Conservation (phyloP, 2,329 filamentous ascomycete genomes). For the Epicoccum nigrum region DNA sequence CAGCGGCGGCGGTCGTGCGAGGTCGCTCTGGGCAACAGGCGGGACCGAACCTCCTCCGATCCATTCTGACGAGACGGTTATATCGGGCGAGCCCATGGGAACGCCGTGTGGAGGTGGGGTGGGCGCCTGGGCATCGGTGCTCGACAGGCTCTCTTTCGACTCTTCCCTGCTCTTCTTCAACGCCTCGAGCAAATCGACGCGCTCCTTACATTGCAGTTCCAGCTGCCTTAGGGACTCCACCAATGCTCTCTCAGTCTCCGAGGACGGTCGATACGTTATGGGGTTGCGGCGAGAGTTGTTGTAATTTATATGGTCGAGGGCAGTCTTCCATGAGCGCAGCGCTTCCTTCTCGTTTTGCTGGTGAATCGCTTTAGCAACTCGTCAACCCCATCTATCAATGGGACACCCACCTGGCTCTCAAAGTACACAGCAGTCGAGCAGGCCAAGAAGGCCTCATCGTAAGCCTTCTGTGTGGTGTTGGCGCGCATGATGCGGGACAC, state of each 20-base stretch:
- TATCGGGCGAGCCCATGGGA: slow-evolving; percentile 17
- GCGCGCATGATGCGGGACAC: slow-evolving; percentile 53
- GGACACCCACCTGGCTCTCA: slow-evolving; percentile 75
- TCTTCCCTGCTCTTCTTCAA: slow-evolving; percentile 70
- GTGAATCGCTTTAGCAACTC: slow-evolving; percentile 5
- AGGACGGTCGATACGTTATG: slow-evolving; percentile 70
- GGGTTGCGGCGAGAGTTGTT: slow-evolving; percentile 79
- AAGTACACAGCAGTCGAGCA: slow-evolving; percentile 97
- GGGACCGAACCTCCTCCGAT: slow-evolving; percentile 84
- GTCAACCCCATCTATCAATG: background rate
- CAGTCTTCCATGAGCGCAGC: slow-evolving; percentile 85
- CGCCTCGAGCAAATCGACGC: slow-evolving; percentile 85
- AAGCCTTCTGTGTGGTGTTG: slow-evolving; percentile 89
- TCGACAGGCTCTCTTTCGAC: slow-evolving; percentile 47
- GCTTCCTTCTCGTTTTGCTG: slow-evolving; percentile 93
- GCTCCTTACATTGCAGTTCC: slow-evolving; percentile 90
- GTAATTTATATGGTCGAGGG: slow-evolving; percentile 86
- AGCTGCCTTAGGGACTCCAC: slow-evolving; percentile 81
- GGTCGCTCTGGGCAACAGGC: slow-evolving; percentile 76
- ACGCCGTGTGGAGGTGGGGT: slow-evolving; percentile 31
- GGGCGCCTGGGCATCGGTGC: slow-evolving; percentile 29
- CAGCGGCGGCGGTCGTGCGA: slow-evolving; percentile 72
- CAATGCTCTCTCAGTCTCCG: slow-evolving; percentile 82
- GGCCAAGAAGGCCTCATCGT: slow-evolving; percentile 93
- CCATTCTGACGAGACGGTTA: slow-evolving; percentile 53